Evolutionary conservation across 2,329 filamentous ascomycete genomes (phyloP).

Genomic region (Raffaelea ambrosiae): DNA sequence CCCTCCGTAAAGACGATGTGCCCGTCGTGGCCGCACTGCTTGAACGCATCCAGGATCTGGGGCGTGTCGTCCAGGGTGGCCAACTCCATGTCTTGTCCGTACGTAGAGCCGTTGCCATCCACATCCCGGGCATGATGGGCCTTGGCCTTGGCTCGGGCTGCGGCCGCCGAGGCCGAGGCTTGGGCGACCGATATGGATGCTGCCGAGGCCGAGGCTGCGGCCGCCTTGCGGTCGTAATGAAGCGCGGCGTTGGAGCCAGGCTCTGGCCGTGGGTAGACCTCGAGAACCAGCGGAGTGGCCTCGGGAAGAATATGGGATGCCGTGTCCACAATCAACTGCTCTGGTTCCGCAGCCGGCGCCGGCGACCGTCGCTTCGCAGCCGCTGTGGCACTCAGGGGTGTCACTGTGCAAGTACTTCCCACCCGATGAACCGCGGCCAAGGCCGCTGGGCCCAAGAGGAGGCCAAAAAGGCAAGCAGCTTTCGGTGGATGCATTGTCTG

Average conservation of each 20-base stretch:
- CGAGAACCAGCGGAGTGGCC: neutral
- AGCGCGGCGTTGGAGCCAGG: conserved; percentile 5
- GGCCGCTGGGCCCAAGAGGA: conserved; percentile 8
- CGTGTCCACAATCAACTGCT: neutral
- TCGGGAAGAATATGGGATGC: neutral
- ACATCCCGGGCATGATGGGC: neutral
- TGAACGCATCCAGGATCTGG: conserved; percentile 41
- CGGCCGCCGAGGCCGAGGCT: neutral
- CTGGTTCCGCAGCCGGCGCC: neutral
- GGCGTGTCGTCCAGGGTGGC: conserved; percentile 35
- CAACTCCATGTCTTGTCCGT: neutral
- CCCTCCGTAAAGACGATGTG: conserved; percentile 40
- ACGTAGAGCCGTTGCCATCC: neutral
- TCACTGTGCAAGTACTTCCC: conserved; percentile 18
- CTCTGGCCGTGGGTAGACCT: conserved; percentile 8
- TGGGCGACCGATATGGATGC: neutral
- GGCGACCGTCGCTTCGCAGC: neutral
- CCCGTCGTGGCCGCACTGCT: conserved; percentile 37
- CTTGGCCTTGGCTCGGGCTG: neutral
- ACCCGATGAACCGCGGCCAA: conserved; percentile 15
- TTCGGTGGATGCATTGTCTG: no score
- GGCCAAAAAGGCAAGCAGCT: no score
- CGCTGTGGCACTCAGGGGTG: conserved; percentile 8
- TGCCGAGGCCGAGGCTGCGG: neutral
- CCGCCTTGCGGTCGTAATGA: neutral